phyloP scores from a whole-genome alignment of 2,329 filamentous ascomycete genomes.

The Pseudogymnoascus destructans region DNA sequence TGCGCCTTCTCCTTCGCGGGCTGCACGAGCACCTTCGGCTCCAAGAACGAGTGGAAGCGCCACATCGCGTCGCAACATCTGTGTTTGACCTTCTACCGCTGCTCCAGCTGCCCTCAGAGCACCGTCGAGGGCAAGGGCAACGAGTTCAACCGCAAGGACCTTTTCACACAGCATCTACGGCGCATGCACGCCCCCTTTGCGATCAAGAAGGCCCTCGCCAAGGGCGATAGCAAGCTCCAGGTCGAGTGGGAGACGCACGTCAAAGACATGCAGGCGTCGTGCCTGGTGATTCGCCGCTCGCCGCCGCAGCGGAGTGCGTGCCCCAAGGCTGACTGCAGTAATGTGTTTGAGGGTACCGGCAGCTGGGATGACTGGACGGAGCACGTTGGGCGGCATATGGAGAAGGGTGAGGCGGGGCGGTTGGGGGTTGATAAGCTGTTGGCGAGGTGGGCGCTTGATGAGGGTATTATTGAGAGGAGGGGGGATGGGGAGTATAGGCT shows the following conservation, averaged over 20 bases:
- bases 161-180: constrained; percentile 87
- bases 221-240: constrained; percentile 44
- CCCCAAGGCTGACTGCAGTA: constrained; percentile 56
- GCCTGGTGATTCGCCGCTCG: constrained; percentile 54
- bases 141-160: constrained; percentile 86
- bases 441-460: constrained; percentile 48
- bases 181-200: constrained; percentile 77
- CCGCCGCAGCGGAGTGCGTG: constrained; percentile 62
- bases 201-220: constrained; percentile 43
- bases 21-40: constrained; percentile 71
- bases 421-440: constrained; percentile 46
- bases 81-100: constrained; percentile 51
- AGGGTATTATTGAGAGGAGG: constrained; percentile 47
- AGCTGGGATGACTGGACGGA: constrained; percentile 90
- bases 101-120: constrained; percentile 45
- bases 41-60: constrained; percentile 96
- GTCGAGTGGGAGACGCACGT: constrained; percentile 51
- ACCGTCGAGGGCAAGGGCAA: constrained; percentile 44
- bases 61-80: constrained; percentile 88
- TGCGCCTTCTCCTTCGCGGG: constrained; percentile 80
- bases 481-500: constrained; percentile 44
- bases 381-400: constrained; percentile 81
- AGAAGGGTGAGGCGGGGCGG: constrained; percentile 49
- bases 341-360: constrained; percentile 54
- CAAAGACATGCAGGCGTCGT: constrained; percentile 59